Evolutionary conservation across 805 yeast genomes (phyloP), one percentile per base, ranked within the genome.

Genomic region (Hanseniaspora osmophila): DNA sequence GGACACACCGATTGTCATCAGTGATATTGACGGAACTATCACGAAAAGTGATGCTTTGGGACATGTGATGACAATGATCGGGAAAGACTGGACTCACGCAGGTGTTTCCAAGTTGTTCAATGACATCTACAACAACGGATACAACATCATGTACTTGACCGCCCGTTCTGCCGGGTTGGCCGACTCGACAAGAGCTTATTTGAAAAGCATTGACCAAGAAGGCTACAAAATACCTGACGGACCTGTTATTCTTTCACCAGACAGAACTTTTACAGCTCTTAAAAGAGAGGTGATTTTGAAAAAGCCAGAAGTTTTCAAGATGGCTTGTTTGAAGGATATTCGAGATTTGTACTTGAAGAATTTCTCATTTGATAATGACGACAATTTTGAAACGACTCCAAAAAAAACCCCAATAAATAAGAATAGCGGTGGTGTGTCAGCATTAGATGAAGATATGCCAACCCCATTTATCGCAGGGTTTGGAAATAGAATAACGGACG

Each of bases 11-110:
- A 83, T 92, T 38, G 98, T 92, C 6, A 90, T 92, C 22, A 85
- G 96, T 9, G 98, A 92, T 64, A 92, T 92, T 48, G 98, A 92
- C 61, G 98, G 98, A 15, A 92, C 98, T 1, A 92, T 92, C 52
- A 92, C 98, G 15, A 88, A 87, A 62, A 87, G 96, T 0, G 98
- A 92, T 66, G 98, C 98, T 0, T 67, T 92, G 55, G 98, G 98
- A 2, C 98, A 92, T 63, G 90, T 92, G 2, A 68, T 92, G 61
- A 87, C 92, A 15, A 78, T 90, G 77, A 68, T 92, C 33, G 98
- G 98, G 4, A 75, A 86, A 54, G 98, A 92, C 66, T 92, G 98
- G 98, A 92, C 98, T 0, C 98, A 92, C 60, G 75, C 78, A 1
- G 98, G 98, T 30, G 98, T 92, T 37, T 95, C 96, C 2, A 79